phyloP scores from a whole-genome alignment of 805 yeast genomes.

The Groenewaldozyma salmanticensis region DNA sequence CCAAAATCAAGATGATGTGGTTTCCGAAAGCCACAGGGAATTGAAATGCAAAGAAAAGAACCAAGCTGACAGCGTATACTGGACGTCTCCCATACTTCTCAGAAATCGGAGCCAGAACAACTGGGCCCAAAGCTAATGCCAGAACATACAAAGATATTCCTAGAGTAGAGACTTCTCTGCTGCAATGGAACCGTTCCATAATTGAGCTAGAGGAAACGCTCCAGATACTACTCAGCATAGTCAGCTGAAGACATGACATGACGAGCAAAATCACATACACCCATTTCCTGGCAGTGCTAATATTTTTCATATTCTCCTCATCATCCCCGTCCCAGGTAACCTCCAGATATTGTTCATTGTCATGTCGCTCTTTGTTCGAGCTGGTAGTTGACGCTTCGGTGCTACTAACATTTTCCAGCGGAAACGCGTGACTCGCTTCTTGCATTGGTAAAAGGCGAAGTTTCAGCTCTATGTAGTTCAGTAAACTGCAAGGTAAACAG shows the following conservation, averaged over 20 bases:
- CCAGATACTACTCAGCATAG: slow-evolving; percentile 43
- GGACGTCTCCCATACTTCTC: slow-evolving; percentile 62
- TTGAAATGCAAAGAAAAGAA: slow-evolving; percentile 38
- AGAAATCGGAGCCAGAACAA: slow-evolving; percentile 60
- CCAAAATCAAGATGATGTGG: slow-evolving; percentile 30
- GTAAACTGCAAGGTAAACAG: no score
- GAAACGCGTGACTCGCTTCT: no score
- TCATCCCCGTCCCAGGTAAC: slow-evolving; percentile 26
- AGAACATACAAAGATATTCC: slow-evolving; percentile 45
- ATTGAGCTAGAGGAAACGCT: slow-evolving; percentile 35
- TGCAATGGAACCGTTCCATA: slow-evolving; percentile 28
- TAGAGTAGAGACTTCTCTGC: slow-evolving; percentile 35
- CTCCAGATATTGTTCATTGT: slow-evolving; percentile 1
- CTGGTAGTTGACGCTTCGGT: no score
- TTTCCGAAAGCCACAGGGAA: slow-evolving; percentile 38
- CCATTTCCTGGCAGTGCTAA: slow-evolving; percentile 30
- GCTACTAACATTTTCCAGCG: no score
- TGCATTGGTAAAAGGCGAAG: no score
- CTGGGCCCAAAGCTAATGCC: slow-evolving; percentile 57
- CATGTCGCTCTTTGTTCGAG: no score
- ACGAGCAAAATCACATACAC: slow-evolving; percentile 24
- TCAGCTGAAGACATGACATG: slow-evolving; percentile 20
- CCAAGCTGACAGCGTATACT: slow-evolving; percentile 45
- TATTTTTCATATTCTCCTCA: slow-evolving; percentile 29
- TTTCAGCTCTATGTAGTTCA: no score